Evolutionary conservation across 768 basidiomycete species (phyloP).

Genomic region (Sutorius australiensis): DNA sequence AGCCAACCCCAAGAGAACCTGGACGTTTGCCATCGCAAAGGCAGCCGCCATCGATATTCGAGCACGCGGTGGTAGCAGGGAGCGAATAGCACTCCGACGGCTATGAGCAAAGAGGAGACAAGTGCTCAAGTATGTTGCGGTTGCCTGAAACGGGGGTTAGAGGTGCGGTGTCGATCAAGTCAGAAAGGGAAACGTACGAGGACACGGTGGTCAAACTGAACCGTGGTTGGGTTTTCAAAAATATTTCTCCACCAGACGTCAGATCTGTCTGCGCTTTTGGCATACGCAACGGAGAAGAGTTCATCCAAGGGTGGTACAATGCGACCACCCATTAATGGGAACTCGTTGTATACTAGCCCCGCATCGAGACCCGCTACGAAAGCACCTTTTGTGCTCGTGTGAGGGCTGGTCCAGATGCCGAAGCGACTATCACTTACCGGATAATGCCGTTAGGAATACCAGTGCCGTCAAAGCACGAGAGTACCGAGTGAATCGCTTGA

Average conservation of each 20-base stretch:
- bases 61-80: slow-evolving; percentile 58
- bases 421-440: slow-evolving; percentile 51
- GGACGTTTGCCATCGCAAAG: slow-evolving; percentile 80
- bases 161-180: background rate
- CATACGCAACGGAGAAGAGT: slow-evolving; percentile 73
- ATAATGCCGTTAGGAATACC: slow-evolving; percentile 88
- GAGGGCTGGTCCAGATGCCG: background rate
- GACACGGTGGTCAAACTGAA: slow-evolving; percentile 94
- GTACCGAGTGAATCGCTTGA: slow-evolving; percentile 55
- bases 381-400: slow-evolving; percentile 57
- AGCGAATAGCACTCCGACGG: slow-evolving; percentile 44
- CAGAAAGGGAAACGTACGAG: slow-evolving; percentile 52
- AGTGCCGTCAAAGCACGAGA: slow-evolving; percentile 66
- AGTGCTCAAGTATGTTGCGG: slow-evolving; percentile 74
- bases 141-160: slow-evolving; percentile 51
- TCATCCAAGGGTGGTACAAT: slow-evolving; percentile 80
- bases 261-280: slow-evolving; percentile 60
- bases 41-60: slow-evolving; percentile 51
- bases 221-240: slow-evolving; percentile 96
- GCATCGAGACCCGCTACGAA: slow-evolving; percentile 98
- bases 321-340: slow-evolving; percentile 91
- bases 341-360: slow-evolving; percentile 96
- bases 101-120: slow-evolving; percentile 60
- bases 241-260: slow-evolving; percentile 96
- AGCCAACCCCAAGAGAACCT: slow-evolving; percentile 70